phyloP scores from a whole-genome alignment of 257 asterid genomes.

The Echium plantagineum region DNA sequence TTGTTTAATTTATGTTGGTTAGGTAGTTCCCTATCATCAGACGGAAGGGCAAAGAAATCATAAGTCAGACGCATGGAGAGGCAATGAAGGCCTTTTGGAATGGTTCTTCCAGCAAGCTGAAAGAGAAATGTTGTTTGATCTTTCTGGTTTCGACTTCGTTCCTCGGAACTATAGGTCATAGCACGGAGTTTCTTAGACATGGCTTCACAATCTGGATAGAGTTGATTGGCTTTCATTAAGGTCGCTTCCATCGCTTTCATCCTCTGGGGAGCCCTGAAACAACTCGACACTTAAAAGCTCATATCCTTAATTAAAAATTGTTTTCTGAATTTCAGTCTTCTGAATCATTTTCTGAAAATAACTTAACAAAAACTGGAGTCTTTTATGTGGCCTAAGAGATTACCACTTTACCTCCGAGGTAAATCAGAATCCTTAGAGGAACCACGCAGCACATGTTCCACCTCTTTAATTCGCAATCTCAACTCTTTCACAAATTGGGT shows the following conservation, averaged over 20 bases:
- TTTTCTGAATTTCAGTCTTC: too few species aligned
- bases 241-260: constrained; percentile 80
- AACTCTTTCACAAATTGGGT: constrained; percentile 76
- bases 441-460: constrained; percentile 56
- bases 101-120: constrained; percentile 77
- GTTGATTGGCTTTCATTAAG: constrained; percentile 54
- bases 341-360: too few species aligned
- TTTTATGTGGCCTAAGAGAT: neutral
- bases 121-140: constrained; percentile 59
- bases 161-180: constrained; percentile 76
- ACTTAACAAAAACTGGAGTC: too few species aligned
- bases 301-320: neutral
- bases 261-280: constrained; percentile 74
- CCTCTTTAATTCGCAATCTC: constrained; percentile 68
- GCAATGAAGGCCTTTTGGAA: constrained; percentile 85
- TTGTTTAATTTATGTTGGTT: constrained; percentile 42
- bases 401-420: constrained; percentile 40
- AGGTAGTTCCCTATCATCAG: constrained; percentile 47
- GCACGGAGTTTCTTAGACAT: constrained; percentile 78
- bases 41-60: constrained; percentile 60
- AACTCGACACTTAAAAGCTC: neutral
- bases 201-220: constrained; percentile 77
- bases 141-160: constrained; percentile 51
- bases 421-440: constrained; percentile 51
- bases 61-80: constrained; percentile 82